phyloP scores from a whole-genome alignment of 1,284 basidiomycete genomes.

The Moniliophthora roreri region DNA sequence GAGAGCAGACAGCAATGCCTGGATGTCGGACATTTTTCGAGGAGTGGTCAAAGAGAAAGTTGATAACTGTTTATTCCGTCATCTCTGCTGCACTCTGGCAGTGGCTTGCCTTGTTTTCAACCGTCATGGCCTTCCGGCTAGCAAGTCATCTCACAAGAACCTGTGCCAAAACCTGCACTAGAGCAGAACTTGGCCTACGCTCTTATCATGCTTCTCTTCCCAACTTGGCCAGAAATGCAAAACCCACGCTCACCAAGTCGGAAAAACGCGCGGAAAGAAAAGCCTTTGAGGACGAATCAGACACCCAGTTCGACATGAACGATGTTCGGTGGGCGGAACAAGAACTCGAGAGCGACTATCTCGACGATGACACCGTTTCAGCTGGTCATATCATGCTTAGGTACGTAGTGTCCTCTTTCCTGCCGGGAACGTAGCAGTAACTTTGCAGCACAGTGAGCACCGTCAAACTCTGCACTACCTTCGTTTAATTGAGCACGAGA shows the following conservation, averaged over 20 bases:
- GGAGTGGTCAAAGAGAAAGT: conserved; percentile 16
- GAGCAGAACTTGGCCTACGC: no score
- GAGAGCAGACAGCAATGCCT: conserved; percentile 70
- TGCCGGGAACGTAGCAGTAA: not conserved
- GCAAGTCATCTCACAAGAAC: no score
- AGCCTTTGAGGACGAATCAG: no score
- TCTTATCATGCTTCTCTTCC: no score
- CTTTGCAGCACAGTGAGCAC: conserved; percentile 39
- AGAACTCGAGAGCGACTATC: conserved; percentile 37
- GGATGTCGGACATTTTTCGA: conserved; percentile 59
- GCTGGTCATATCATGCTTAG: conserved; percentile 68
- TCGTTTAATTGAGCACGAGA: conserved; percentile 81
- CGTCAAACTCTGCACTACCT: conserved; percentile 72
- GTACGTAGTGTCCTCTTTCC: not conserved
- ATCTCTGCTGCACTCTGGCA: not conserved
- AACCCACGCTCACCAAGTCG: no score
- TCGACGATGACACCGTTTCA: conserved; percentile 63
- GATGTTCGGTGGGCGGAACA: no score
- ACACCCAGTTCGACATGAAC: no score
- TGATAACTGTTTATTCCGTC: conserved; percentile 4
- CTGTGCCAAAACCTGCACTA: no score
- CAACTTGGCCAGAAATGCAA: no score
- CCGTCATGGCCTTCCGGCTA: no score
- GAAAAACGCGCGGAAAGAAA: no score
- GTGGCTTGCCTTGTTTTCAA: no score